Conservation (phyloP, 1,284 basidiomycete genomes). For the Marasmius tenuissimus region DNA sequence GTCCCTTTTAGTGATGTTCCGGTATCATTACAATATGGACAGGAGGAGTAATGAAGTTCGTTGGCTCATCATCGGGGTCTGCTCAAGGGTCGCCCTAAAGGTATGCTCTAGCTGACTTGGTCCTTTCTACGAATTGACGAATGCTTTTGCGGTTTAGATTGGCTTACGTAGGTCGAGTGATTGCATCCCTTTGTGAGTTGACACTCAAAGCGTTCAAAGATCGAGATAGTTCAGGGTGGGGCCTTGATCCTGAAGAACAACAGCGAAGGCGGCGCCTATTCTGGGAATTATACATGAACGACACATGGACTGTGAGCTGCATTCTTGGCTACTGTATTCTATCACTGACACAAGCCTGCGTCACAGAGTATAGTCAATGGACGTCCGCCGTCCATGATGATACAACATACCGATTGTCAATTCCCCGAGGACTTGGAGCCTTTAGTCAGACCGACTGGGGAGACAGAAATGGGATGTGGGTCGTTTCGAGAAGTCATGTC, state of each 20-base stretch:
- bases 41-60: conserved; percentile 42
- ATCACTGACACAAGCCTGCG: conserved; percentile 2
- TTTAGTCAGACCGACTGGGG: conserved; percentile 27
- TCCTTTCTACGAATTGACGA: not conserved
- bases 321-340: not conserved
- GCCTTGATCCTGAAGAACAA: conserved; percentile 45
- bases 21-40: conserved; percentile 44
- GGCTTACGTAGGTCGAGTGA: conserved; percentile 45
- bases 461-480: conserved; percentile 45
- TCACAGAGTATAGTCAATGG: conserved; percentile 46
- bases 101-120: conserved; percentile 29
- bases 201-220: conserved; percentile 30
- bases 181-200: not conserved
- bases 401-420: conserved; percentile 47
- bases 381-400: conserved; percentile 43
- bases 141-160: conserved; percentile 32
- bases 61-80: conserved; percentile 48
- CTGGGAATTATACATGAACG: conserved; percentile 56
- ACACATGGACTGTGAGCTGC: conserved; percentile 46
- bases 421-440: conserved; percentile 48
- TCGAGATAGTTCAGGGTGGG: conserved; percentile 53
- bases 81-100: conserved; percentile 40
- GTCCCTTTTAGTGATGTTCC: conserved; percentile 45
- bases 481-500: conserved; percentile 6
- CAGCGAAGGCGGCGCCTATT: conserved; percentile 50